Percentiles rank a stretch among this genome's conserved stretches.
phyloP scores from a whole-genome alignment of 768 basidiomycete species.

The Paxillus rubicundulus region DNA sequence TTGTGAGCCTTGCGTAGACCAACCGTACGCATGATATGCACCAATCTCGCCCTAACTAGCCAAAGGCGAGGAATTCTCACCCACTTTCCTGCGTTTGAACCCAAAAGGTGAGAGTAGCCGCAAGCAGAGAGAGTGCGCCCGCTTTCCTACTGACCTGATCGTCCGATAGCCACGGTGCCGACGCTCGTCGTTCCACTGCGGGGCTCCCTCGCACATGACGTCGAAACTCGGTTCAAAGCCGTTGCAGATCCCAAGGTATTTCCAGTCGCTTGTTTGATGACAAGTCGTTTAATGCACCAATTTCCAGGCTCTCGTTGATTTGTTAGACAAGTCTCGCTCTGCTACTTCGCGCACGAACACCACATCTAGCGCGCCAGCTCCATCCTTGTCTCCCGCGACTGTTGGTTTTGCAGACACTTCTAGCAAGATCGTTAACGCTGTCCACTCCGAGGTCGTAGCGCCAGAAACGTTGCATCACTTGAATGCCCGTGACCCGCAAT shows the following conservation, averaged over 20 bases:
- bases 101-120: conserved; percentile 51
- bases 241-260: conserved; percentile 70
- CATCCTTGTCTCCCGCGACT: conserved; percentile 75
- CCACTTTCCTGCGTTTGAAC: conserved; percentile 75
- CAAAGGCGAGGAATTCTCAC: conserved; percentile 77
- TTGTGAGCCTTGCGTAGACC: conserved; percentile 33
- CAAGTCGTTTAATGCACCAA: background rate
- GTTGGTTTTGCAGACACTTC: conserved; percentile 51
- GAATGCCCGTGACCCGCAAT: conserved; percentile 56
- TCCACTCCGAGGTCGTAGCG: conserved; percentile 62
- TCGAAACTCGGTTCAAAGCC: conserved; percentile 79
- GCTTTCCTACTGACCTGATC: conserved; percentile 9
- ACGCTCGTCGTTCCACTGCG: conserved; percentile 82
- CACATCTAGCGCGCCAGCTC: conserved; percentile 71
- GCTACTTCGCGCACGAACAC: conserved; percentile 64
- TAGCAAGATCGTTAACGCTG: conserved; percentile 40
- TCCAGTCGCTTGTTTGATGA: conserved; percentile 5
- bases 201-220: conserved; percentile 64
- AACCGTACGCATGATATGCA: background rate
- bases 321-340: conserved; percentile 82
- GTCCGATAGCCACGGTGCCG: conserved; percentile 66
- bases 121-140: background rate
- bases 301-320: conserved; percentile 66
- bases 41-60: conserved; percentile 36
- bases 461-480: conserved; percentile 59